Evolutionary conservation across 306 rosid species (phyloP).

Genomic region (Dalbergia oliveri): DNA sequence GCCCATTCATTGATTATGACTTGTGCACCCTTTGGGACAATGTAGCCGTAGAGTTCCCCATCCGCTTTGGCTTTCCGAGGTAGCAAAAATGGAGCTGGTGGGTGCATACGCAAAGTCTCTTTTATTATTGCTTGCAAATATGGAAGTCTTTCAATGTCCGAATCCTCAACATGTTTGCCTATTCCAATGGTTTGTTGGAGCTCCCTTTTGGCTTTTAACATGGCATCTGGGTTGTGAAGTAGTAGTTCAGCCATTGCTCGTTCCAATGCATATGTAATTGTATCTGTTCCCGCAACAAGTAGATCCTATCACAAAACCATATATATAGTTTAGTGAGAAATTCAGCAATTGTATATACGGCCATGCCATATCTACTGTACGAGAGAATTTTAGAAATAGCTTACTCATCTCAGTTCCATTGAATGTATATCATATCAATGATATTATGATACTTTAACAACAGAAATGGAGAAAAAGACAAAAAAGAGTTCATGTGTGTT

Average conservation of each 20-base stretch:
- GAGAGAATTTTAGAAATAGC: no score
- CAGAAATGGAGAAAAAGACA: no score
- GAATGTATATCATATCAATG: no score
- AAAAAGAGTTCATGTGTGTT: no score
- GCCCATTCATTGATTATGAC: background rate
- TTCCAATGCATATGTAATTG: background rate
- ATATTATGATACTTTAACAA: no score
- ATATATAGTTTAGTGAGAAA: no score
- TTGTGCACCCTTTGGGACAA: background rate
- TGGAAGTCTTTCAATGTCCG: background rate
- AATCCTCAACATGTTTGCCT: background rate
- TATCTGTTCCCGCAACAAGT: background rate
- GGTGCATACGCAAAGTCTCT: background rate
- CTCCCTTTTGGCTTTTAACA: background rate
- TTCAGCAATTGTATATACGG: no score
- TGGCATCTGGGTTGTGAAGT: background rate
- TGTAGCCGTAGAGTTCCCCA: background rate
- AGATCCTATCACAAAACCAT: background rate
- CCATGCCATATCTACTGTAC: no score
- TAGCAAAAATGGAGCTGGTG: background rate
- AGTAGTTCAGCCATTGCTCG: background rate
- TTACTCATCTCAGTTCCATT: no score
- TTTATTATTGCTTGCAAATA: background rate
- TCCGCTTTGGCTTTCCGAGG: background rate
- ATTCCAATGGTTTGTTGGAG: background rate